These are phyloP conservation scores for Lichenothelia convexa DNA, from an alignment of 495 filamentous ascomycete species.

Conservation along the genomic window DNA sequence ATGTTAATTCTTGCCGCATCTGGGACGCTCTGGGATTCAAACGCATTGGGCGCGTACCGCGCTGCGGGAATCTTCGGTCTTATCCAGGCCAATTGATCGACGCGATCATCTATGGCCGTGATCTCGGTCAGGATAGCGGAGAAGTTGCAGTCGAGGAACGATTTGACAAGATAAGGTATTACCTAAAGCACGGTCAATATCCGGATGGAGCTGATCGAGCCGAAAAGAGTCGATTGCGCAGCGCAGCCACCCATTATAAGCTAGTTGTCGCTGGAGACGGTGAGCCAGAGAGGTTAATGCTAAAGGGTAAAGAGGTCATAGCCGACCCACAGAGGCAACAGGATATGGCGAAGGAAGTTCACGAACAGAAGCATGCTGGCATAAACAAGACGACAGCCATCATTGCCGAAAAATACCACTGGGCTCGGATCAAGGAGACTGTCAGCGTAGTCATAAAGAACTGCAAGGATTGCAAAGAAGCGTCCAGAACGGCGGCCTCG, in stretches of 20 bases:
- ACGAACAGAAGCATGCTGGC: conserved; percentile 66
- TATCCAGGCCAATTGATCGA: conserved; percentile 69
- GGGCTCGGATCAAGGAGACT: conserved; percentile 98
- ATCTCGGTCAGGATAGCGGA: conserved; percentile 58
- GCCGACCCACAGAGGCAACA: conserved; percentile 82
- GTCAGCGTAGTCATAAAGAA: conserved; percentile 87
- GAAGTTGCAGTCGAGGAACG: conserved; percentile 89
- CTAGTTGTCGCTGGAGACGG: conserved; percentile 33
- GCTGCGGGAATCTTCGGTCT: conserved; percentile 67
- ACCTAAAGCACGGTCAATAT: conserved; percentile 88
- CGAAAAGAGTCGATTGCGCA: conserved; percentile 84
- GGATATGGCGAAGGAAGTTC: conserved; percentile 63
- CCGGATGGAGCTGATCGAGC: conserved; percentile 84
- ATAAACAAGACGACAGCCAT: conserved; percentile 96
- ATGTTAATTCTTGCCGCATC: conserved; percentile 82
- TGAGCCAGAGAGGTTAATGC: conserved; percentile 66
- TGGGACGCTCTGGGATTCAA: conserved; percentile 99
- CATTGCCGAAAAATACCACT: conserved; percentile 88
- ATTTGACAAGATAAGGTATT: conserved; percentile 96
- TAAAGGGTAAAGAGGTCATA: conserved; percentile 96
- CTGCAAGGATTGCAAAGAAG: conserved; percentile 62
- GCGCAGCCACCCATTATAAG: conserved; percentile 91
- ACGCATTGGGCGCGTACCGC: conserved; percentile 80
- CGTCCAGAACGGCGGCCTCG: too few species aligned
- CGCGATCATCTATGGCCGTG: conserved; percentile 91